Conservation (phyloP, 176 grass and related monocot species). For the Lolium multiflorum region DNA sequence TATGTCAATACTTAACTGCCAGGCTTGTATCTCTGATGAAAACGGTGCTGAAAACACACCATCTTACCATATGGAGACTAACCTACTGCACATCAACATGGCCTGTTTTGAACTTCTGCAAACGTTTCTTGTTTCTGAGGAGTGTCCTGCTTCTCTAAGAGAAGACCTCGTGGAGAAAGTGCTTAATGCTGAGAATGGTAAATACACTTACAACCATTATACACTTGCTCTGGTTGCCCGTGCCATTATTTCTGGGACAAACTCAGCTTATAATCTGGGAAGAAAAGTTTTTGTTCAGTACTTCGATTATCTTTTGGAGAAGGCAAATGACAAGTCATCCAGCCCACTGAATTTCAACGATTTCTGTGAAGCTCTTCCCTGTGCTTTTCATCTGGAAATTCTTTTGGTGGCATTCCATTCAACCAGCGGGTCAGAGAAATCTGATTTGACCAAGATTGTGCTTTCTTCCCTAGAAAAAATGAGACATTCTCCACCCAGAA, state of each 20-base stretch:
- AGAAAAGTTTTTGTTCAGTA: conserved; percentile 73
- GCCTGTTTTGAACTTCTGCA: conserved; percentile 83
- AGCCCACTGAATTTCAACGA: conserved; percentile 51
- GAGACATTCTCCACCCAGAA: conserved; percentile 47
- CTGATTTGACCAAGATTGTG: conserved; percentile 55
- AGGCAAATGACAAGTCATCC: conserved; percentile 60
- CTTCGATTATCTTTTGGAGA: conserved; percentile 62
- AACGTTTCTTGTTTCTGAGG: conserved; percentile 63
- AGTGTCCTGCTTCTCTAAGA: conserved; percentile 67
- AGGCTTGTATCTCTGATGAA: conserved; percentile 60
- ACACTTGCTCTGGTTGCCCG: conserved; percentile 75
- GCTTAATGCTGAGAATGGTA: conserved; percentile 77
- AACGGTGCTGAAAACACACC: conserved; percentile 49
- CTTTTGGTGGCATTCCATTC: conserved; percentile 88
- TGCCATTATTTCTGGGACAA: conserved; percentile 60
- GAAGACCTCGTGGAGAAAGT: conserved; percentile 80
- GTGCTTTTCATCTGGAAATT: conserved; percentile 92
- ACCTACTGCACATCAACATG: conserved; percentile 54
- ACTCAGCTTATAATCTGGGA: conserved; percentile 63
- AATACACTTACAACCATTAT: conserved; percentile 76
- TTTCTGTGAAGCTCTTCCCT: conserved; percentile 69
- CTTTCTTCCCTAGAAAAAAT: conserved; percentile 71
- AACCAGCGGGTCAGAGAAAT: conserved; percentile 63
- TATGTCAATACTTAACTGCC: conserved; percentile 73
- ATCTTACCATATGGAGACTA: conserved; percentile 36